These are phyloP conservation scores for Tilletiaria anomala DNA, from an alignment of 1,284 basidiomycete genomes.

Conservation along the genomic window DNA sequence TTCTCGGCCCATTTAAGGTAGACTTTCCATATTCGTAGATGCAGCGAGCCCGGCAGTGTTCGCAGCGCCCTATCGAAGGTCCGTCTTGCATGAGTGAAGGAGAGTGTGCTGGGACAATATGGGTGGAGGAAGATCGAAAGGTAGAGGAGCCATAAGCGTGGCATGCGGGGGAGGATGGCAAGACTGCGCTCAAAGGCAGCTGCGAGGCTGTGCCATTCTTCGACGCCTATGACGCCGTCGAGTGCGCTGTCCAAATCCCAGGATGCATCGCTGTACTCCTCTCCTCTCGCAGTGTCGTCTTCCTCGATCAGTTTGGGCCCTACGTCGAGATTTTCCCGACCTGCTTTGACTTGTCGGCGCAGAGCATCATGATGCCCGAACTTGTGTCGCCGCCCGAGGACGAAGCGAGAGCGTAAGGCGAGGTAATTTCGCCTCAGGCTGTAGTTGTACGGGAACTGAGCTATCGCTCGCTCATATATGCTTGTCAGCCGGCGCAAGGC, in stretches of 20 bases:
- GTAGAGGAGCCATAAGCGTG: conserved; percentile 86
- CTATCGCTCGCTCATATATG: conserved; percentile 81
- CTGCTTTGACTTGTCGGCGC: conserved; percentile 40
- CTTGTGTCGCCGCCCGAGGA: conserved; percentile 56
- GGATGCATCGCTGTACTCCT: conserved; percentile 46
- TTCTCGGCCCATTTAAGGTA: conserved; percentile 89
- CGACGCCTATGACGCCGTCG: conserved; percentile 75
- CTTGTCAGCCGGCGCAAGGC: conserved; percentile 70
- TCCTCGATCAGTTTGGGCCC: conserved; percentile 30
- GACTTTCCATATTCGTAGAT: conserved; percentile 79
- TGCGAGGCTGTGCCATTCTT: conserved; percentile 82
- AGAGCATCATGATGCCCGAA: conserved; percentile 32
- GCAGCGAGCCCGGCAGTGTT: conserved; percentile 83
- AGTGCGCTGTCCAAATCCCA: conserved; percentile 61
- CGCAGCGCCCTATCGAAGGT: conserved; percentile 91
- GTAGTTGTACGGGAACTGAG: conserved; percentile 74
- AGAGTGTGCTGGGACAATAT: conserved; percentile 66
- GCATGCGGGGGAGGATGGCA: conserved; percentile 86
- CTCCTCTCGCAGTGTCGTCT: no score
- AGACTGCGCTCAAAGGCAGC: conserved; percentile 81
- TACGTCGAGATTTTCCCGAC: conserved; percentile 49
- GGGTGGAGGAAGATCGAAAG: conserved; percentile 79
- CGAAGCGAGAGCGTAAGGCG: conserved; percentile 64
- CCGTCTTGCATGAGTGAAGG: conserved; percentile 74
- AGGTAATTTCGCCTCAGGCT: conserved; percentile 92